Base-by-base conservation (phyloP, 2,329 filamentous ascomycete genomes). In the Arthrocladium fulminans region DNA sequence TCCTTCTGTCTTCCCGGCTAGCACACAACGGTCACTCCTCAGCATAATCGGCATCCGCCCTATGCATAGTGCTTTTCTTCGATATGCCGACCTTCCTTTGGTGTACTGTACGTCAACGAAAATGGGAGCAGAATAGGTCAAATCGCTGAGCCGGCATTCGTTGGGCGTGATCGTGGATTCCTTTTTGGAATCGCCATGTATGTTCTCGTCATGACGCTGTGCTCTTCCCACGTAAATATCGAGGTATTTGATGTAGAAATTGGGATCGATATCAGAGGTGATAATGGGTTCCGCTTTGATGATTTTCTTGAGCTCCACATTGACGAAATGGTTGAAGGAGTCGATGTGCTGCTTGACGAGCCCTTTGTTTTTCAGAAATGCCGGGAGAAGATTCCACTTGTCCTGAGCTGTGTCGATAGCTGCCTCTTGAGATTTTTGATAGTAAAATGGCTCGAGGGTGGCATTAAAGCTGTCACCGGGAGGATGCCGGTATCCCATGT, bases 261-360 rank as follows among this genome's bases (percentile, higher is more conserved):
- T 85, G 55, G 85, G 86, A 62, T 97, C 88, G 39, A 92, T 86
- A 72, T 97, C 90, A 67, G 89, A 95, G 57, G 85, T 81, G 54
- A 98, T 86, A 34, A 81, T 84, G 42, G 84, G 82, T 65, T 96
- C 97, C 45, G 90, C 86, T 63, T 87, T 83, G 57, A 98, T 84
- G 59, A 98, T 98, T 60, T 96, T 89, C 70, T 95, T 95, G 65
- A 98, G 82, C 64, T 97, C 89, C 49, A 94, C 85, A 59, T 98
- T 88, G 57, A 96, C 85, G 60, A 98, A 97, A 70, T 92, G 95
- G 70, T 98, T 96, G 75, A 94, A 98, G 20, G 92, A 97, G 71
- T 98, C 94, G 63, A 95, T 90, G 66, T 96, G 89, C 73, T 97
- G 90, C 67, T 96, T 96, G 46, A 96, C 89, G 49, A 96, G 74